A percentile compares a stretch with the other conserved stretches of the same genome.
These are phyloP conservation scores for Purshia tridentata DNA, from an alignment of 306 rosid species.

Conservation along the genomic window DNA sequence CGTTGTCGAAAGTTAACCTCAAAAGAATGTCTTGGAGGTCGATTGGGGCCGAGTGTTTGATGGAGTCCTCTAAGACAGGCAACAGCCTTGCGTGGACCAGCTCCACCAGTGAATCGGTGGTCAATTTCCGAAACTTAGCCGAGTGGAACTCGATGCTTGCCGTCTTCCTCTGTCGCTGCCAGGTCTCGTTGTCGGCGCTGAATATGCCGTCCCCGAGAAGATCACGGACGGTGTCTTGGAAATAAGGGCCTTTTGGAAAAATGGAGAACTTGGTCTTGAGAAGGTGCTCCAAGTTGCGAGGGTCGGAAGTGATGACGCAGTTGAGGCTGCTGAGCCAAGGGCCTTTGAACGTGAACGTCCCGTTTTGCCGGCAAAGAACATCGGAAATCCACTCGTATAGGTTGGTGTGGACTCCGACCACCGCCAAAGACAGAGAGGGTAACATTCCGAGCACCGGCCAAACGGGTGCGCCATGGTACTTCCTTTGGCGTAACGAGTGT, in stretches of 20 bases:
- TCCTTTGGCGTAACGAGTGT: constrained; percentile 60
- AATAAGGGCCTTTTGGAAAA: constrained; percentile 78
- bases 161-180: constrained; percentile 83
- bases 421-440: constrained; percentile 47
- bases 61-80: constrained; percentile 48
- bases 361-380: constrained; percentile 42
- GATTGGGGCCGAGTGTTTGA: constrained; percentile 19
- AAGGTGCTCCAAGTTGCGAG: constrained; percentile 77
- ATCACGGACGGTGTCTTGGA: constrained; percentile 60
- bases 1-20: constrained; percentile 82
- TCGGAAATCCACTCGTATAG: constrained; percentile 69
- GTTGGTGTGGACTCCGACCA: constrained; percentile 37
- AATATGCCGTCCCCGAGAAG: constrained; percentile 85
- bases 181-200: constrained; percentile 68
- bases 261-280: constrained; percentile 69
- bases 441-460: constrained; percentile 90
- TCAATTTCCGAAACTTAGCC: constrained; percentile 57
- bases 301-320: constrained; percentile 71
- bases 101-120: constrained; percentile 52
- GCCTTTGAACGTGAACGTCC: constrained; percentile 68
- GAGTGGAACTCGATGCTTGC: constrained; percentile 93
- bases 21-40: constrained; percentile 82
- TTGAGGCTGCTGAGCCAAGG: constrained; percentile 68
- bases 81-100: constrained; percentile 71
- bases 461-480: constrained; percentile 51